Evolutionary conservation across 2,329 filamentous ascomycete genomes (phyloP).

Genomic region (Zymoseptoria pseudotritici): DNA sequence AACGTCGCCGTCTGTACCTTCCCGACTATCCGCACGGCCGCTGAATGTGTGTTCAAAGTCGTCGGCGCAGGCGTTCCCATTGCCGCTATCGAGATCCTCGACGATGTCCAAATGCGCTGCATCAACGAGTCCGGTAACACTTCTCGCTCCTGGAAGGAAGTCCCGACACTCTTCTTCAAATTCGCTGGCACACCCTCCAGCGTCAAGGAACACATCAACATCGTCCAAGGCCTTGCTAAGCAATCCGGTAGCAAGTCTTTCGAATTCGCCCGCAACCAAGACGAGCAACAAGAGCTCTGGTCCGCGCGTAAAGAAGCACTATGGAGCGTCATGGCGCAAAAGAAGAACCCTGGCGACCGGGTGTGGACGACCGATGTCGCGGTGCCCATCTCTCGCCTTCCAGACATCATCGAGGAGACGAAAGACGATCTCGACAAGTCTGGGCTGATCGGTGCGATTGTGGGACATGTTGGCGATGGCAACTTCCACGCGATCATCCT

Average conservation of each 20-base stretch:
- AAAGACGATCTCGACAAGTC: conserved; percentile 57
- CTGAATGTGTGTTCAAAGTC: conserved; percentile 70
- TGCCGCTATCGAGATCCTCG: conserved; percentile 85
- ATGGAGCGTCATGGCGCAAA: conserved; percentile 64
- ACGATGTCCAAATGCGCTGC: conserved; percentile 80
- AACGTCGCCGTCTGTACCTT: conserved; percentile 71
- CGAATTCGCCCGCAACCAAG: conserved; percentile 57
- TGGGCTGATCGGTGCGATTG: conserved; percentile 58
- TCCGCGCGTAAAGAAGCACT: conserved; percentile 67
- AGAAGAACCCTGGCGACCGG: conserved; percentile 51
- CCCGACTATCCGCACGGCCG: conserved; percentile 59
- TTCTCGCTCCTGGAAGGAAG: conserved; percentile 59
- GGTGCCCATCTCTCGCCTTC: conserved; percentile 63
- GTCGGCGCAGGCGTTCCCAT: conserved; percentile 76
- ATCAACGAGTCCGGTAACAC: conserved; percentile 61
- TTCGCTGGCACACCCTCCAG: conserved; percentile 59
- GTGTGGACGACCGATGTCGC: conserved; percentile 79
- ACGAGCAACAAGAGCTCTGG: conserved; percentile 65
- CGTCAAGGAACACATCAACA: conserved; percentile 71
- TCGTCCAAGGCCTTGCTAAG: conserved; percentile 56
- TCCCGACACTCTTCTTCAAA: conserved; percentile 68
- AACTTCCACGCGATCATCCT: conserved; percentile 65
- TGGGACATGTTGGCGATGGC: conserved; percentile 67
- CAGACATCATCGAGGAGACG: conserved; percentile 70
- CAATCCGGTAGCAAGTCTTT: conserved; percentile 57